Evolutionary conservation across 1,284 basidiomycete genomes (phyloP), one percentile per base, ranked within the genome.

Genomic region (Schizophyllum commune): DNA sequence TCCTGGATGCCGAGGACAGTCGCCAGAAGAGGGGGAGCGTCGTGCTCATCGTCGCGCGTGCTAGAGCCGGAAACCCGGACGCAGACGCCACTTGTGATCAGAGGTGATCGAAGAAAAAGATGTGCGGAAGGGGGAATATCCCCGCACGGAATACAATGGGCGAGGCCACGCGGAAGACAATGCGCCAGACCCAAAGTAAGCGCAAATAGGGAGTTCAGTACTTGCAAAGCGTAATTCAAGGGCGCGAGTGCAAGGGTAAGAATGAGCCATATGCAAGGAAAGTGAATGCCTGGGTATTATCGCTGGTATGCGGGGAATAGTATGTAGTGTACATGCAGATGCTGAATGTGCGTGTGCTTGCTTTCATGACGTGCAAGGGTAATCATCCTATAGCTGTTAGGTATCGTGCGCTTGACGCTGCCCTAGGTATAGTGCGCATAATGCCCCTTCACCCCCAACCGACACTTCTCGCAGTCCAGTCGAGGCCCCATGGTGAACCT

Each of bases 11-110:
- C 2, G 91, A 93, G n/a, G 95, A 94, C 56, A 98, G 80, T 72
- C 94, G 81, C 95, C 95, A 98, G 81, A 95, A 98, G 57, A 97
- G 83, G 47, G 92, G 90, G 60, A 98, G 84, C 34, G 90, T 94
- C 47, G 89, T 92, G 39, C 88, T 83, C 89, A 92, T 92, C 63
- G 39, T 52, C n/a, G 39, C 39, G 39, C 39, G 34, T 13, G 34
- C 34, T 13, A 47, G 39, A 47, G 13, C 39, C 22, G 39, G 27
- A 20, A 34, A 32, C n/a, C 52, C 20, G n/a, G 52, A 13, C 58
- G 21, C 13, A 19, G 6, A n/a, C 53, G 57, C 61, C 56, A 59
- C 39, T 54, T 53, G 54, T 21, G 27, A 9, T 17, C 52, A 33
- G 19, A 21, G 20, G 52, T 57, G 56, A 39, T 55, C 39, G 51